These are phyloP conservation scores for Protoeuglena noctilucae DNA, from an alignment of 139 green algal species.

Conservation along the genomic window DNA sequence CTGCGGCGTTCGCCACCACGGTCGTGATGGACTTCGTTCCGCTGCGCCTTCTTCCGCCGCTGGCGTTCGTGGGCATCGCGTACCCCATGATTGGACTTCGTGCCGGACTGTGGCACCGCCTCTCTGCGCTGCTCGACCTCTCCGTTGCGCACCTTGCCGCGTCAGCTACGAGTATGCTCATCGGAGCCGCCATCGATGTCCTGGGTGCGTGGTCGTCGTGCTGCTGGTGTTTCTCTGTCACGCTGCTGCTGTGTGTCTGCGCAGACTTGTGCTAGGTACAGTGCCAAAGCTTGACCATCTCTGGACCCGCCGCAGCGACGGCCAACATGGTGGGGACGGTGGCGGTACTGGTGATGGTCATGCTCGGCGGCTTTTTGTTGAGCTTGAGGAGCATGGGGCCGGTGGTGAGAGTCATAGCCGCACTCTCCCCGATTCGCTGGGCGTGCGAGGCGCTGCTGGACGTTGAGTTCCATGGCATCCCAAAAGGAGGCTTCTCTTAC, in stretches of 20 bases:
- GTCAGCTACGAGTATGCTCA: slow-evolving; percentile 8
- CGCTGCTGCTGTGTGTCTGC: neutral
- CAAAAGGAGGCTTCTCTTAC: neutral
- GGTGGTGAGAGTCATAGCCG: slow-evolving; percentile 15
- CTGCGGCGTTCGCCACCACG: slow-evolving; percentile 39
- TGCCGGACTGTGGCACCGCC: slow-evolving; percentile 5
- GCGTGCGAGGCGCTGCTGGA: slow-evolving; percentile 46
- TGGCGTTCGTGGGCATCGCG: slow-evolving; percentile 31
- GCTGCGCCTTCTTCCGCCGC: slow-evolving; percentile 42
- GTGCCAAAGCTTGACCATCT: neutral
- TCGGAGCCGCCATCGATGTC: slow-evolving; percentile 2
- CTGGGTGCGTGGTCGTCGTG: neutral
- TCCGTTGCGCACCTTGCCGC: slow-evolving; percentile 23
- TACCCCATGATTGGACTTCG: slow-evolving; percentile 49
- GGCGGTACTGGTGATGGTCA: slow-evolving; percentile 25
- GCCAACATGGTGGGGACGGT: slow-evolving; percentile 26
- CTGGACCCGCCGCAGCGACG: slow-evolving; percentile 6
- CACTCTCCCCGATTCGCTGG: slow-evolving; percentile 18
- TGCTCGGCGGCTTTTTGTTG: slow-evolving; percentile 48
- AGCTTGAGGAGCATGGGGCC: slow-evolving; percentile 24
- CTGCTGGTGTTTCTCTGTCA: neutral
- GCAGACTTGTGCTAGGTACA: neutral
- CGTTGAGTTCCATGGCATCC: slow-evolving; percentile 37
- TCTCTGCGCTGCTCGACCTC: slow-evolving; percentile 18
- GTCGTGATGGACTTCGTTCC: slow-evolving; percentile 48